Conservation (phyloP, 2,329 filamentous ascomycete genomes). For the Cadophora luteo-olivacea region DNA sequence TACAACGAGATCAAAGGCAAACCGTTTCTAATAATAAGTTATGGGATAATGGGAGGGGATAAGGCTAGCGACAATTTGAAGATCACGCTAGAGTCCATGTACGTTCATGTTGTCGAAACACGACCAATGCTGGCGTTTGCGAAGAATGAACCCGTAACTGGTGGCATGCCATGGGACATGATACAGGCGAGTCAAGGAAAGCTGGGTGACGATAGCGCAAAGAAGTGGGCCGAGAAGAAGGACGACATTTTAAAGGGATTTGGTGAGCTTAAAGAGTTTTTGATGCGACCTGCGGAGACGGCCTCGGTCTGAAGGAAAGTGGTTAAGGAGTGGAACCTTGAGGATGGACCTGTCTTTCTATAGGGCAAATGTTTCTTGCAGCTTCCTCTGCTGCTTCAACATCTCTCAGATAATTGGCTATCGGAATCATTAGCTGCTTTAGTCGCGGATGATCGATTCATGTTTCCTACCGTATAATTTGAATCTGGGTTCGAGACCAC, state of each 20-base stretch:
- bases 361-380: background rate
- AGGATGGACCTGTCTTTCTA: no score
- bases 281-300: constrained; percentile 6
- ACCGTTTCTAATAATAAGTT: constrained; percentile 58
- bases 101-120: constrained; percentile 44
- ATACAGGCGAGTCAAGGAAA: constrained; percentile 21
- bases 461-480: constrained; percentile 22
- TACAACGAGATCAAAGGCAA: constrained; percentile 64
- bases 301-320: background rate
- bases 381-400: constrained; percentile 17
- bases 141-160: constrained; percentile 19
- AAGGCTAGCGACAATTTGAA: constrained; percentile 43
- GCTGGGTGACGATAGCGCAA: constrained; percentile 25
- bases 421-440: background rate
- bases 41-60: constrained; percentile 55
- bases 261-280: constrained; percentile 27
- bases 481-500: constrained; percentile 25
- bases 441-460: background rate
- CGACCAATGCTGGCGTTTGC: constrained; percentile 44
- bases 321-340: background rate
- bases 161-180: constrained; percentile 26
- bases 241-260: constrained; percentile 29
- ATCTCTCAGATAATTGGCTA: constrained; percentile 19
- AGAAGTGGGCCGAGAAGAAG: constrained; percentile 26
- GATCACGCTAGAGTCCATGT: constrained; percentile 41